Conservation (phyloP, 73 alveolate genomes). For the Blepharisma japonicum region DNA sequence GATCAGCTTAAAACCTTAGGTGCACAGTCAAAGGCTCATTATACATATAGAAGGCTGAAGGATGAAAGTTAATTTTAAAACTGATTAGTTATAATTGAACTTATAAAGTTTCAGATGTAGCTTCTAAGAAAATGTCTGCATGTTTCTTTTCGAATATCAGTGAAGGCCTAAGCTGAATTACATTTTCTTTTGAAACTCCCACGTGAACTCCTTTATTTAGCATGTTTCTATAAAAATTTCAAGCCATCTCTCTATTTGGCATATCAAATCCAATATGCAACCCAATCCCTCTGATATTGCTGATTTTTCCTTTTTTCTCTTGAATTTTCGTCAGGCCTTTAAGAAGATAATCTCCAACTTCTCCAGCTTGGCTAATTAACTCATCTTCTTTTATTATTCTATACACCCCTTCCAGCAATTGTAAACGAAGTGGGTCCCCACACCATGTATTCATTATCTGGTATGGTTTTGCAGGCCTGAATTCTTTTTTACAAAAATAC, state of each 20-base stretch:
- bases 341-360: background rate
- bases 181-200: background rate
- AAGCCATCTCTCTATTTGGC: background rate
- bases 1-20: conserved; percentile 61
- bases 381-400: background rate
- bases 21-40: conserved; percentile 30
- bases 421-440: background rate
- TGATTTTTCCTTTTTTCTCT: background rate
- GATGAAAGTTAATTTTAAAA: background rate
- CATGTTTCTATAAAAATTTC: background rate
- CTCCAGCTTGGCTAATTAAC: background rate
- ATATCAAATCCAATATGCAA: conserved; percentile 1
- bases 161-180: conserved; percentile 21
- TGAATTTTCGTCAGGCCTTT: background rate
- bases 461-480: conserved; percentile 12
- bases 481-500: conserved; percentile 37
- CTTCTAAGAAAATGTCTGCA: conserved; percentile 16
- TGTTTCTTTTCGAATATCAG: conserved; percentile 2
- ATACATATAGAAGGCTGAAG: conserved; percentile 3
- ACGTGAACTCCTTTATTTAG: conserved; percentile 8
- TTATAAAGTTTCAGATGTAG: background rate
- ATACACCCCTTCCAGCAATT: background rate
- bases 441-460: conserved; percentile 19
- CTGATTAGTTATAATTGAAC: too few species aligned
- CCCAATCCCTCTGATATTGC: conserved; percentile 10